These are phyloP conservation scores for Tetragonia tetragonoides DNA, from an alignment of 148 eudicot species.

Conservation along the genomic window DNA sequence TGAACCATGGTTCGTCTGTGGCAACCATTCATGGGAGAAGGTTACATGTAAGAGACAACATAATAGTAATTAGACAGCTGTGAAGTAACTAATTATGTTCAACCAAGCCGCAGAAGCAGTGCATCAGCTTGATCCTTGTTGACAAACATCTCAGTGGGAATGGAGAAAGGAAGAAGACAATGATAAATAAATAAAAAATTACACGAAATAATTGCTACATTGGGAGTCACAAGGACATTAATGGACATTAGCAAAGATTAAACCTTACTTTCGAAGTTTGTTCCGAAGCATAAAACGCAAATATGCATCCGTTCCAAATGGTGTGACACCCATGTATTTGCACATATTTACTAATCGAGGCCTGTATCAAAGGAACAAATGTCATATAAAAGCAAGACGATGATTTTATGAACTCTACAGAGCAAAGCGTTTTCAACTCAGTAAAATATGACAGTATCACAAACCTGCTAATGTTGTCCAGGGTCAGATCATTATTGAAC, in stretches of 20 bases:
- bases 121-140: neutral
- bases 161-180: neutral
- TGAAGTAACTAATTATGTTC: neutral
- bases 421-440: neutral
- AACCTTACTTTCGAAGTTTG: slow-evolving; percentile 61
- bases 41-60: neutral
- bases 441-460: slow-evolving; percentile 4
- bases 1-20: neutral
- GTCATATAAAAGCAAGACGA: neutral
- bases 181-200: neutral
- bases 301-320: slow-evolving; percentile 80
- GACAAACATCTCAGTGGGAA: neutral
- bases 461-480: slow-evolving; percentile 91
- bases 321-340: slow-evolving; percentile 84
- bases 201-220: neutral
- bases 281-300: slow-evolving; percentile 78
- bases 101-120: neutral
- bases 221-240: neutral
- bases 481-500: slow-evolving; percentile 81
- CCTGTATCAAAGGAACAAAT: slow-evolving; percentile 34
- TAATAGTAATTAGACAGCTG: neutral
- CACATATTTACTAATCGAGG: slow-evolving; percentile 87
- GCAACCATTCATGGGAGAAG: neutral
- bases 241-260: neutral
- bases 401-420: neutral